phyloP scores from a whole-genome alignment of 495 filamentous ascomycete species.

The Evansstolkia leycettana region DNA sequence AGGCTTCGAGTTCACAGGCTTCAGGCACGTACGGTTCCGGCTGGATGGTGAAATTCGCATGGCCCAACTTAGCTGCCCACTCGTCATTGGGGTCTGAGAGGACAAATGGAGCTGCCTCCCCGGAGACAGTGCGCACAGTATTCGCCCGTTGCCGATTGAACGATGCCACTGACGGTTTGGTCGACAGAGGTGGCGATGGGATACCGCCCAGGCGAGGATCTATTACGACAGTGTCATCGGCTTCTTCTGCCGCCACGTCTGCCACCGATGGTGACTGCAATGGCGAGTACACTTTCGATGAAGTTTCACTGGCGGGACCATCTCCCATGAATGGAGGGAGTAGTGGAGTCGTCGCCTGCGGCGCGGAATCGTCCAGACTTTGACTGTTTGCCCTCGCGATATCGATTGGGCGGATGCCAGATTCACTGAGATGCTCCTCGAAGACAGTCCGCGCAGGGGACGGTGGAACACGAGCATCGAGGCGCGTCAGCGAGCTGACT shows the following conservation, averaged over 20 bases:
- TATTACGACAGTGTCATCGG: slow-evolving; percentile 20
- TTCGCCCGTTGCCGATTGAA: slow-evolving; percentile 43
- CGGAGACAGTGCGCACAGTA: slow-evolving; percentile 37
- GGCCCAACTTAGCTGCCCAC: slow-evolving; percentile 74
- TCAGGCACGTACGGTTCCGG: slow-evolving; percentile 70
- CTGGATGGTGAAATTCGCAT: slow-evolving; percentile 83
- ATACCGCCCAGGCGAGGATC: slow-evolving; percentile 37
- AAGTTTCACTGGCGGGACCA: slow-evolving; percentile 23
- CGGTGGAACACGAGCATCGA: slow-evolving; percentile 44
- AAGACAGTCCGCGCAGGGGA: slow-evolving; percentile 57
- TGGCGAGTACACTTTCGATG: slow-evolving; percentile 50
- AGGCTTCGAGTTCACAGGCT: slow-evolving; percentile 41
- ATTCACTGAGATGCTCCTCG: slow-evolving; percentile 43
- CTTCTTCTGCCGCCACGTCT: slow-evolving; percentile 23
- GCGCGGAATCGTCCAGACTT: slow-evolving; percentile 41
- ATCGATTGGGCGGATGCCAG: slow-evolving; percentile 39
- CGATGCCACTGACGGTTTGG: slow-evolving; percentile 66
- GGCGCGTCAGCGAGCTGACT: slow-evolving; percentile 33
- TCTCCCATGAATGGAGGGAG: slow-evolving; percentile 68
- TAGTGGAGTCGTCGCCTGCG: slow-evolving; percentile 64
- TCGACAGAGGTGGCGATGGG: slow-evolving; percentile 67
- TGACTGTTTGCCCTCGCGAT: slow-evolving; percentile 41
- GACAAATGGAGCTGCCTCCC: slow-evolving; percentile 44
- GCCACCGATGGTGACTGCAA: slow-evolving; percentile 70
- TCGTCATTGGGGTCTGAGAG: slow-evolving; percentile 56